These are phyloP conservation scores for Acanthamoeba healyi DNA, from an alignment of 208 protist genomes.

Conservation along the genomic window DNA sequence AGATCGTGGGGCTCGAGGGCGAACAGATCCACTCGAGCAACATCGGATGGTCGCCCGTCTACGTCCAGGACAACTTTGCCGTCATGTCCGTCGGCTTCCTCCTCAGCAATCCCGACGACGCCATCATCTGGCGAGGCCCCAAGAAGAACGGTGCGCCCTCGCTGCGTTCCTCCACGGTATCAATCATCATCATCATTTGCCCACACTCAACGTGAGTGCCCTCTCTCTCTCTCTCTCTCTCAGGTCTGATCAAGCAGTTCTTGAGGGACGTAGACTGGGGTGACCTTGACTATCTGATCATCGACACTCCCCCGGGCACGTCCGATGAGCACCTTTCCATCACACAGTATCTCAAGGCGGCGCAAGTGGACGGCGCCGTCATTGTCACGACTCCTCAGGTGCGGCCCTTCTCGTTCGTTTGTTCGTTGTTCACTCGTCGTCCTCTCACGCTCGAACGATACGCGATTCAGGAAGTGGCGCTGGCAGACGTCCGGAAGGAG, in stretches of 20 bases:
- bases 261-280: slow-evolving; percentile 98
- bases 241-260: slow-evolving; percentile 98
- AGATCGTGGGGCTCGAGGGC: slow-evolving; percentile 97
- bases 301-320: slow-evolving; percentile 99
- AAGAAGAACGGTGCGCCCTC: slow-evolving; percentile 95
- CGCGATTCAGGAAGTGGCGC: slow-evolving; percentile 96
- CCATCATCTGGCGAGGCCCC: slow-evolving; percentile 99
- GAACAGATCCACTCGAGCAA: slow-evolving; percentile 88
- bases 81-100: slow-evolving; percentile 99
- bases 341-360: slow-evolving; percentile 94
- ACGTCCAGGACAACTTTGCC: slow-evolving; percentile 96
- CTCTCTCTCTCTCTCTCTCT: too few relatives aligned
- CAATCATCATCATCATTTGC: too few relatives aligned
- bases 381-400: slow-evolving; percentile 96
- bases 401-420: background rate
- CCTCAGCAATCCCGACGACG: slow-evolving; percentile 95
- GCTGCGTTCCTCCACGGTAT: too few relatives aligned
- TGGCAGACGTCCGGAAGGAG: slow-evolving; percentile 99
- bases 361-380: slow-evolving; percentile 79
- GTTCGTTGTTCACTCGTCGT: background rate
- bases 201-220: too few relatives aligned
- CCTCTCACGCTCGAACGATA: too few relatives aligned
- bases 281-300: slow-evolving; percentile 98
- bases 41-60: slow-evolving; percentile 96
- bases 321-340: slow-evolving; percentile 99